Conservation (phyloP, 257 asterid species). For the Nicotiana sylvestris region DNA sequence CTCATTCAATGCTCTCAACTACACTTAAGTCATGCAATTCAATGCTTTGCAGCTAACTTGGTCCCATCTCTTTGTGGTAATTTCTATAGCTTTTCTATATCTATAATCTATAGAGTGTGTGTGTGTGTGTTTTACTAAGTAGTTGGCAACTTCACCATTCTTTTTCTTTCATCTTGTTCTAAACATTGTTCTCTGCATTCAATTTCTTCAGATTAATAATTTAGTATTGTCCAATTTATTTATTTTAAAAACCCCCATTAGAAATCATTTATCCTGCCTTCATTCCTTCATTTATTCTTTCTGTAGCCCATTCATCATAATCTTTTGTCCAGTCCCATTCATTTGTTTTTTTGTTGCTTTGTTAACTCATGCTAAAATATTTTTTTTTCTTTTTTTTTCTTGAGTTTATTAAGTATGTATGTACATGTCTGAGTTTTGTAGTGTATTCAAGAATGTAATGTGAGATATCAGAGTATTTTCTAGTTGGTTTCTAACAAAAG, state of each 20-base stretch:
- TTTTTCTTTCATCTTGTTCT: not conserved
- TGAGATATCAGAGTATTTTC: slow-evolving; percentile 17
- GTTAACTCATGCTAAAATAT: not conserved
- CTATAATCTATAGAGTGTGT: not conserved
- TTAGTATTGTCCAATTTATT: not conserved
- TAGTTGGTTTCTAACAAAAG: slow-evolving; percentile 11
- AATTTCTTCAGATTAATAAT: not conserved
- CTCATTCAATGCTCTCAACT: slow-evolving; percentile 50
- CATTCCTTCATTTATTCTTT: slow-evolving; percentile 9
- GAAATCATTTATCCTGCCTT: not conserved
- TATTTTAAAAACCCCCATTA: not conserved
- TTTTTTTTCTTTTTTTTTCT: not conserved
- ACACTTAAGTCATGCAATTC: slow-evolving; percentile 30
- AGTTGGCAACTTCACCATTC: not conserved
- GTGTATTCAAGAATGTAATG: slow-evolving; percentile 7
- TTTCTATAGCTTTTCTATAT: slow-evolving; percentile 9
- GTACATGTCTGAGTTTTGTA: slow-evolving; percentile 2
- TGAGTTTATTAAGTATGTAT: not conserved
- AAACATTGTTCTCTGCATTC: not conserved
- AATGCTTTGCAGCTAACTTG: slow-evolving; percentile 29
- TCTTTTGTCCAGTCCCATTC: not conserved
- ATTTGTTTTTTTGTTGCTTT: slow-evolving; percentile 1
- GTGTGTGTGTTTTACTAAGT: not conserved
- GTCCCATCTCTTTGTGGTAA: slow-evolving; percentile 28
- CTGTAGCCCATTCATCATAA: slow-evolving; percentile 7